Base-by-base conservation (phyloP, 2,329 filamentous ascomycete species). In the Alternaria longipes region DNA sequence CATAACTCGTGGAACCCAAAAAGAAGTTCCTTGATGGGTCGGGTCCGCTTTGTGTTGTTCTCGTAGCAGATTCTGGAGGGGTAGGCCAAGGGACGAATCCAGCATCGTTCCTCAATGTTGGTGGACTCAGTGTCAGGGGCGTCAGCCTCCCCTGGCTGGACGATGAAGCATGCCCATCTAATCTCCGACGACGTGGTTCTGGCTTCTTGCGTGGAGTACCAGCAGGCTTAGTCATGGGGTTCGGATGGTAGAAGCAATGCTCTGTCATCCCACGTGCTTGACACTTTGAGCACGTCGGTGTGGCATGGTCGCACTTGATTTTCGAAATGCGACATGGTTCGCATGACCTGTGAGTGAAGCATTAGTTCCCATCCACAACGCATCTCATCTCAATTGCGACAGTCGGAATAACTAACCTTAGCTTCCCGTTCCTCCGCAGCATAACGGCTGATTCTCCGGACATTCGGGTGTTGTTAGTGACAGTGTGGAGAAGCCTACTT, bases 311-410 rank as follows among this genome's bases (percentile, higher is more conserved):
- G 64, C 76, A 78, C 51, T 71, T 67, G 50, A 77, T 73, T 56
- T 78, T 78, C 3, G 74, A 75, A 32, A 76, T 72, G 34, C 72
- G 73, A 66, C 75, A 79, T 62, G 75, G 78, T 53, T 75, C 77
- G 61, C 74, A 78, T 14, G 74, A 74, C 62, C 75, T 74, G 47
- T 12, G 50, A 6, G 34, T 49, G 45, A 18, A 20, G 4, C 38
- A 59, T 75, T 42, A 76, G 67, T 53, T 54, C 63, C 38, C 22
- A 26, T 53, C 49, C 18, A 40, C n/a, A 40, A 40, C 8, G 38
- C 38, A 40, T 20, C 28, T 32, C 38, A 40, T 20, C 30, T 22
- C 46, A 30, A 36, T 24, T 49, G 18, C 22, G 30, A 24, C 40
- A 30, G n/a, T 52, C 47, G 47, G 41, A 53, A 40, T 55, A 20